Base-by-base conservation (phyloP, 768 basidiomycete genomes). In the Lactarius sp. region DNA sequence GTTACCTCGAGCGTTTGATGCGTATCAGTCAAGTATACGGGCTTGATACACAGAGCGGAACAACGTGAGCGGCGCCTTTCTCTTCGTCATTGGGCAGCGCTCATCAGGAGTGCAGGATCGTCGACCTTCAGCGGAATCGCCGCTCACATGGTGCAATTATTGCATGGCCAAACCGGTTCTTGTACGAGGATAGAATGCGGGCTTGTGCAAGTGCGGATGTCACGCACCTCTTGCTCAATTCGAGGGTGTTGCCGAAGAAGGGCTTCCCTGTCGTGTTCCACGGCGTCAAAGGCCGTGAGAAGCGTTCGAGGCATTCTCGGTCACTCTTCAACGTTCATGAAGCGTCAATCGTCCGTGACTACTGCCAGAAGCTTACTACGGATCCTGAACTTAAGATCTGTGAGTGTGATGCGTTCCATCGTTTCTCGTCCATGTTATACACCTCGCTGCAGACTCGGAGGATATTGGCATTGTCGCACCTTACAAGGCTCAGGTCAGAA, bases 151-250 rank as follows among this genome's bases (percentile, higher is more conserved):
- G 51, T 20, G 75, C 75, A 5, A 86, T 88, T 46, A 71, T 86
- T n/a, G 61, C 75, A 1, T 86, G 81, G 72, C 78, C 85, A 2
- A 87, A 87, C 66, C 71, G 78, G n/a, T 61, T 69, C 55, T 77
- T 79, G 65, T 79, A 79, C 67, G 66, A 69, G 10, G 69, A 69
- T 41, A 75, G 72, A 8, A 72, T 79, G 20, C 68, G 72, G 39
- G 68, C 73, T 0, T 66, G 68, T 47, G 78, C 71, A 2, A 68
- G 73, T 27, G 62, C 64, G 0, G 57, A 59, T 0, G 59, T 73
- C 13, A 73, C 75, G 68, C 60, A 70, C 59, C 54, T 66, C 34
- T 62, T 74, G 31, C 57, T 74, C 5, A 47, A 64, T 2, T 76
- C 70, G 27, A 53, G 63, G 69, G 70, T 70, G 61, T 77, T 77